Percentiles rank a stretch among this genome's conserved stretches.
These are phyloP conservation scores for Brassica cretica DNA, from an alignment of 345 rosid genomes.

Conservation along the genomic window DNA sequence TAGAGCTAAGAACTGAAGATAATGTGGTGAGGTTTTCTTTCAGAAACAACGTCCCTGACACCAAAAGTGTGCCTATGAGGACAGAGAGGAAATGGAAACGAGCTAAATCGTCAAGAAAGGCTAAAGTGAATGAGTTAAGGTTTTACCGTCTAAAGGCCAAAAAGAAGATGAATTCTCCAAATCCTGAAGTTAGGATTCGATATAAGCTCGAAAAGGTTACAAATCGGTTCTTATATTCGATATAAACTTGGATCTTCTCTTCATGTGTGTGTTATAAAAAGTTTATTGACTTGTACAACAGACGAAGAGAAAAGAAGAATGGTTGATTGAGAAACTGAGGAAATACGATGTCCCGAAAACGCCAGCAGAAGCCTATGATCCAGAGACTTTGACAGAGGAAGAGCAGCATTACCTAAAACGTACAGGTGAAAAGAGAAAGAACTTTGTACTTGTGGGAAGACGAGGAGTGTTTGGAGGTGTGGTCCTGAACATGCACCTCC, in stretches of 20 bases:
- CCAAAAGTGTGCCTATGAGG: slow-evolving; percentile 30
- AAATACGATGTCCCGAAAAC: slow-evolving; percentile 63
- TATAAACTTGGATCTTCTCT: not conserved
- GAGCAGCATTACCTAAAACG: slow-evolving; percentile 90
- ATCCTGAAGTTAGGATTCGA: slow-evolving; percentile 89
- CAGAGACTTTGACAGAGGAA: slow-evolving; percentile 85
- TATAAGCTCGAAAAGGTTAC: slow-evolving; percentile 68
- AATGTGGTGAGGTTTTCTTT: slow-evolving; percentile 70
- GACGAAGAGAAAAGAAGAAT: slow-evolving; percentile 88
- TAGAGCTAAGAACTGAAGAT: slow-evolving; percentile 60
- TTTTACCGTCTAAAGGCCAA: slow-evolving; percentile 83
- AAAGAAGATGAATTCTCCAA: slow-evolving; percentile 93
- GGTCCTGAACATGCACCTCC: slow-evolving; percentile 93
- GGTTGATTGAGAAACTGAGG: slow-evolving; percentile 88
- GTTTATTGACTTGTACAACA: slow-evolving; percentile 17
- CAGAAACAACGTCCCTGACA: slow-evolving; percentile 31
- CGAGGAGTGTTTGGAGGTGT: slow-evolving; percentile 97
- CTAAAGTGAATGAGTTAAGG: slow-evolving; percentile 75
- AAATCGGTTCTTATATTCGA: not conserved
- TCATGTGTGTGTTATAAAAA: not conserved
- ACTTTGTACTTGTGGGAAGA: slow-evolving; percentile 82
- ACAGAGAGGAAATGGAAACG: slow-evolving; percentile 51
- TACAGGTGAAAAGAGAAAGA: slow-evolving; percentile 85
- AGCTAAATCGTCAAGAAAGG: slow-evolving; percentile 59
- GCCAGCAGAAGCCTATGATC: slow-evolving; percentile 66